Percentiles rank a stretch among this genome's conserved stretches.
Evolutionary conservation across 768 basidiomycete genomes (phyloP).

Genomic region (Termitomyces sp.): DNA sequence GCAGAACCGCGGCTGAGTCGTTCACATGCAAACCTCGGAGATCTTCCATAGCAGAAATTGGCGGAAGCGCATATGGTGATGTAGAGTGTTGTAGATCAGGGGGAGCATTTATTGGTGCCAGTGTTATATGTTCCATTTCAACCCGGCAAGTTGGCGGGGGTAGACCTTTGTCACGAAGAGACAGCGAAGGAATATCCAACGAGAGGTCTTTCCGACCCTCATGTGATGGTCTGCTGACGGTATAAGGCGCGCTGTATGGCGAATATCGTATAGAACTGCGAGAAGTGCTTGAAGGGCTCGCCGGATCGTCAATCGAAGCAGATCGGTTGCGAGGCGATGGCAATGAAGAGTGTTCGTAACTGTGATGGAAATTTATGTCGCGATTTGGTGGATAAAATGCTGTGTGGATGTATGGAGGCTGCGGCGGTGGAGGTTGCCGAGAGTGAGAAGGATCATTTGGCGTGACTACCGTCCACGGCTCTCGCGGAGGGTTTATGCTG

Average conservation of each 20-base stretch:
- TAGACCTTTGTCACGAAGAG: slow-evolving; percentile 13
- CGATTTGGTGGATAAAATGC: slow-evolving; percentile 10
- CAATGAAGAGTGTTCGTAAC: slow-evolving; percentile 9
- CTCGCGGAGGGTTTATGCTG: slow-evolving; percentile 13
- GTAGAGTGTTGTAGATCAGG: slow-evolving; percentile 20
- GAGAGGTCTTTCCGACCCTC: slow-evolving; percentile 20
- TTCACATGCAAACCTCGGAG: slow-evolving; percentile 43
- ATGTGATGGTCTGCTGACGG: slow-evolving; percentile 17
- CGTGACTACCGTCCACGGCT: slow-evolving; percentile 44
- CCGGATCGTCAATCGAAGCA: slow-evolving; percentile 8
- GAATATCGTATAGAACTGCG: slow-evolving; percentile 19
- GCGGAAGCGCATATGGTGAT: slow-evolving; percentile 52
- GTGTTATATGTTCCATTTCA: slow-evolving; percentile 27
- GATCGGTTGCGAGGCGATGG: slow-evolving; percentile 1
- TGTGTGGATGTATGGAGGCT: slow-evolving; percentile 8
- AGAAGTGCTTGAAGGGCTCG: slow-evolving; percentile 4
- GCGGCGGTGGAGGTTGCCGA: slow-evolving; percentile 4
- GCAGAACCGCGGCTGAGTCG: slow-evolving; percentile 63
- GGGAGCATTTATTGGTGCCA: slow-evolving; percentile 36
- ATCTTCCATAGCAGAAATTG: slow-evolving; percentile 66
- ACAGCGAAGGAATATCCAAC: slow-evolving; percentile 27
- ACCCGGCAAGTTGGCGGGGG: background rate
- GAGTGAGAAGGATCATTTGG: slow-evolving; percentile 15
- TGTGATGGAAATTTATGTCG: slow-evolving; percentile 9
- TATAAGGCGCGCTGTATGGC: slow-evolving; percentile 20